Evolutionary conservation across 352 stramenopile species (phyloP).

Genomic region (Globisporangium radiosum): DNA sequence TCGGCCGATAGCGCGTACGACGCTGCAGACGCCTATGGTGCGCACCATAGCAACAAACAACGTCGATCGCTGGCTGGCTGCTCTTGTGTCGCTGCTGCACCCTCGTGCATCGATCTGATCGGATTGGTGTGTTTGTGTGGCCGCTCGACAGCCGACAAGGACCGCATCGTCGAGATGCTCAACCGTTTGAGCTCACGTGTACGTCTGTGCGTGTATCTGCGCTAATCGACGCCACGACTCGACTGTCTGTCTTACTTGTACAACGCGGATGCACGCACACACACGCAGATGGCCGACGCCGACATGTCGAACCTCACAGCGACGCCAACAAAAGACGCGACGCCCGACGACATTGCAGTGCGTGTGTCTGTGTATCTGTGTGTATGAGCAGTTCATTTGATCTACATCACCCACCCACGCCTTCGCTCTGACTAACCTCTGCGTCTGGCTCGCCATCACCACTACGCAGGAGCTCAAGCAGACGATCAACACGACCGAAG

Average conservation of each 20-base stretch:
- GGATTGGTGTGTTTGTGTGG: too few relatives aligned
- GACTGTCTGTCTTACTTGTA: neutral
- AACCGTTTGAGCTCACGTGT: slow-evolving; percentile 81
- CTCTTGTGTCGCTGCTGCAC: neutral
- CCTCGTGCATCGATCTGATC: neutral
- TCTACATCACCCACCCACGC: neutral
- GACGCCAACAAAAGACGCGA: slow-evolving; percentile 68
- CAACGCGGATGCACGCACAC: neutral
- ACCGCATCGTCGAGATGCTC: slow-evolving; percentile 84
- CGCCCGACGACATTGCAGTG: slow-evolving; percentile 67
- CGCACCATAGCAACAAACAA: neutral
- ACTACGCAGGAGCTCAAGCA: slow-evolving; percentile 56
- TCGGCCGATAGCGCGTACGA: slow-evolving; percentile 54
- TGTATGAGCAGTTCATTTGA: too few relatives aligned
- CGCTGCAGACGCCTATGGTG: slow-evolving; percentile 72
- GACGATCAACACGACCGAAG: slow-evolving; percentile 66
- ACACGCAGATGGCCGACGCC: slow-evolving; percentile 65
- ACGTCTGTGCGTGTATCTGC: slow-evolving; percentile 3
- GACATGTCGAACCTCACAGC: slow-evolving; percentile 86
- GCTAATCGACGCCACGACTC: neutral
- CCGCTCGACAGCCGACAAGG: slow-evolving; percentile 57
- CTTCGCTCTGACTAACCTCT: neutral
- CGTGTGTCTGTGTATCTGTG: slow-evolving; percentile 11
- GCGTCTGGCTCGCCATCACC: neutral
- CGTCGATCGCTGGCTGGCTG: too few relatives aligned